phyloP scores from a whole-genome alignment of 1,139 yeast genomes.

The Debaryomyces coudertii region DNA sequence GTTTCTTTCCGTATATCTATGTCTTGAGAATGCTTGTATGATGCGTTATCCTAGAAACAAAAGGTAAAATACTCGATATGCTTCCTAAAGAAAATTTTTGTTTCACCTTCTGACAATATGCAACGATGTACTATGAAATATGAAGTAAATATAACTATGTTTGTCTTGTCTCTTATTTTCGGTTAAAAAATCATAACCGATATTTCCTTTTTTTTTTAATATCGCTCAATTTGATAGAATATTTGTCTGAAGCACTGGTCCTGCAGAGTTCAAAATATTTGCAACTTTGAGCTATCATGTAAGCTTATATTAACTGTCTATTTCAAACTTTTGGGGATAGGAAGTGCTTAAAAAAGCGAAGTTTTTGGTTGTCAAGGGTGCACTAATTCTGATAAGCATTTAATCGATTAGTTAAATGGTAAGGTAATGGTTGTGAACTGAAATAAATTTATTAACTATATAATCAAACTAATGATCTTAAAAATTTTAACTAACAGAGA shows the following conservation, averaged over 20 bases:
- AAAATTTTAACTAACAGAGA: neutral
- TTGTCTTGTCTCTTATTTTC: neutral
- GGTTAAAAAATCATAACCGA: neutral
- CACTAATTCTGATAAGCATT: neutral
- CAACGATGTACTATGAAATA: neutral
- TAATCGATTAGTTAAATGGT: neutral
- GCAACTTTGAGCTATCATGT: neutral
- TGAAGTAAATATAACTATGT: neutral
- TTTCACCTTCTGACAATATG: neutral
- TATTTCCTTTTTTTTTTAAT: neutral
- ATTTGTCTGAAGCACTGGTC: neutral
- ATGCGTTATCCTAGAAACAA: neutral
- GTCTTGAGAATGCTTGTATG: neutral
- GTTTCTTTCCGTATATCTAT: neutral
- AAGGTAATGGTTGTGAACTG: neutral
- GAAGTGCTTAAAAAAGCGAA: neutral
- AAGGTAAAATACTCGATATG: neutral
- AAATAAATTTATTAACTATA: neutral
- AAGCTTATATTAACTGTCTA: neutral
- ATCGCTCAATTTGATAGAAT: neutral
- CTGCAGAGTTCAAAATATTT: slow-evolving; percentile 1
- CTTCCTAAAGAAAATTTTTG: neutral
- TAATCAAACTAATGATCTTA: neutral
- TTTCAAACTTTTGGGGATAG: neutral
- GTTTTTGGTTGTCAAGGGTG: neutral